Evolutionary conservation across 805 yeast species (phyloP).

Genomic region (Peterozyma toletana): DNA sequence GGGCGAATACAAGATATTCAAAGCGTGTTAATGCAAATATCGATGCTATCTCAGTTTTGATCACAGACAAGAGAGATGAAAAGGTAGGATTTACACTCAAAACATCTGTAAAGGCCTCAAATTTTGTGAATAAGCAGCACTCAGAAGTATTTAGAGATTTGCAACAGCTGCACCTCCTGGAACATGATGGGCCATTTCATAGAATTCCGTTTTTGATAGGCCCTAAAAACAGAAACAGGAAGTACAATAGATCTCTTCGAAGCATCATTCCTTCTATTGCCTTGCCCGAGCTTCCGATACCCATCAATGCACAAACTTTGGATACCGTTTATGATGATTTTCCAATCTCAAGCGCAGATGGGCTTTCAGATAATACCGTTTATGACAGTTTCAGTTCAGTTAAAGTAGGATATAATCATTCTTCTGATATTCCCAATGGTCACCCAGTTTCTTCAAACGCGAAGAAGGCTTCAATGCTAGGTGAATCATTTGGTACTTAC

Average conservation of each 20-base stretch:
- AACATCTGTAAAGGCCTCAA: conserved; percentile 55
- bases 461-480: neutral
- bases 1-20: conserved; percentile 61
- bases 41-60: conserved; percentile 33
- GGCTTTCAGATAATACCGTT: conserved; percentile 17
- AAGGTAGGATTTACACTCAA: conserved; percentile 17
- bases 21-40: conserved; percentile 42
- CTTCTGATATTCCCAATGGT: no score
- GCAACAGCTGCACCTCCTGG: conserved; percentile 60
- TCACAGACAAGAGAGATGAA: conserved; percentile 16
- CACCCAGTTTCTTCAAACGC: neutral
- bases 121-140: conserved; percentile 48
- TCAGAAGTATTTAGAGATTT: conserved; percentile 34
- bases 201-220: conserved; percentile 67
- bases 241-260: conserved; percentile 42
- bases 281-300: conserved; percentile 56
- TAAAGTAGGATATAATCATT: neutral
- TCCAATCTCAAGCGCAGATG: conserved; percentile 11
- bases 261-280: conserved; percentile 54
- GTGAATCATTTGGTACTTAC: neutral
- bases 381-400: conserved; percentile 7
- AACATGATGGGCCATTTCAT: conserved; percentile 80
- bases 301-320: conserved; percentile 43
- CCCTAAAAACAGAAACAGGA: conserved; percentile 35
- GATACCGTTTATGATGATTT: conserved; percentile 31